phyloP scores from a whole-genome alignment of 164 flowering plant genomes.

The Sedum album region DNA sequence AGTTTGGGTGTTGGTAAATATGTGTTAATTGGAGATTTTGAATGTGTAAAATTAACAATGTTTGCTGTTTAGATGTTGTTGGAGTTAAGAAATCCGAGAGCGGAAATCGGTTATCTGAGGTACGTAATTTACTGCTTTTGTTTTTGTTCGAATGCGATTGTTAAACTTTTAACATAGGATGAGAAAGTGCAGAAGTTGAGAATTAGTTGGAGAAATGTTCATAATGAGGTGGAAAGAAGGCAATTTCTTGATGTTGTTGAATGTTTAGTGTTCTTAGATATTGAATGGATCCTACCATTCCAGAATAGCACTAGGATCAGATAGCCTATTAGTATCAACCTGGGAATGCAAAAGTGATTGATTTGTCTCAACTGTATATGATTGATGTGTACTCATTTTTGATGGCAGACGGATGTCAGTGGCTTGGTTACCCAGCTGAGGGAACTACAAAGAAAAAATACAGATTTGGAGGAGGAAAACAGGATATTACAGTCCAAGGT shows the following conservation, averaged over 20 bases:
- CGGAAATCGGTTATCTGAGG: conserved; percentile 57
- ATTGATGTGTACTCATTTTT: not conserved
- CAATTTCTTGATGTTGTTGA: no score
- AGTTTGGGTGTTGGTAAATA: not conserved
- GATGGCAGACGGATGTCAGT: conserved; percentile 53
- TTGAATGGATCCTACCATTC: no score
- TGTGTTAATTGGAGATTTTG: not conserved
- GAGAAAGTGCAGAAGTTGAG: no score
- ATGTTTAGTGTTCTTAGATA: no score
- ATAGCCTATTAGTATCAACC: no score
- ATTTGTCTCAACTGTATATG: not conserved
- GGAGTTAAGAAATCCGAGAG: conserved; percentile 61
- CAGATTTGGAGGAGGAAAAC: conserved; percentile 58
- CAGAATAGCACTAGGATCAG: no score
- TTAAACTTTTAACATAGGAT: not conserved
- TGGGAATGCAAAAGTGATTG: no score
- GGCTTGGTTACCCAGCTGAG: conserved; percentile 58
- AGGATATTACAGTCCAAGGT: conserved; percentile 46
- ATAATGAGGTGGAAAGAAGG: no score
- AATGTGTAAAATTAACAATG: no score
- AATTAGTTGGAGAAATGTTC: no score
- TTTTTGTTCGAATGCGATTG: not conserved
- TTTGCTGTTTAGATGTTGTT: conserved; percentile 18
- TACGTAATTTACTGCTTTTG: conserved; percentile 11
- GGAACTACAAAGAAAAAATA: conserved; percentile 53